A percentile compares a stretch with the other conserved stretches of the same genome.
These are phyloP conservation scores for Fusarium humuli DNA, from an alignment of 2,329 filamentous ascomycete species.

Conservation along the genomic window DNA sequence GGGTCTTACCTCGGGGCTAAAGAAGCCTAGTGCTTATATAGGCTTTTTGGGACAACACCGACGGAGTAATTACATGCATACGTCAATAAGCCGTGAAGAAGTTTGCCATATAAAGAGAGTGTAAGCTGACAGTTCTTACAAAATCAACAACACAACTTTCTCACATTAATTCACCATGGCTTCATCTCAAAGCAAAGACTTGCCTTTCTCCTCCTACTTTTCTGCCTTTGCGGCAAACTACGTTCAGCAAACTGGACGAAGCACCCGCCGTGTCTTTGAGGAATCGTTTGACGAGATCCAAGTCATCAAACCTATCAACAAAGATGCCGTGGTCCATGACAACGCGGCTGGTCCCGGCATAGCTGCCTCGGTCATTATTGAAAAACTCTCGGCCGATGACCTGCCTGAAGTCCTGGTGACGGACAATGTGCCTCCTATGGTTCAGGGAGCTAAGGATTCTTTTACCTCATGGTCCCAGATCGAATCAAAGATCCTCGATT, in stretches of 20 bases:
- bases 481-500: constrained; percentile 32
- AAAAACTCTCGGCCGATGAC: constrained; percentile 1
- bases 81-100: neutral
- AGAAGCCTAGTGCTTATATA: neutral
- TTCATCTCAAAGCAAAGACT: constrained; percentile 19
- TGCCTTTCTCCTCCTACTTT: constrained; percentile 42
- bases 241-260: constrained; percentile 46
- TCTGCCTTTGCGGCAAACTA: constrained; percentile 45
- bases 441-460: constrained; percentile 26
- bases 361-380: constrained; percentile 45
- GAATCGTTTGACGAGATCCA: constrained; percentile 32
- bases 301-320: constrained; percentile 30
- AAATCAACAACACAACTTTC: neutral
- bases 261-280: constrained; percentile 43
- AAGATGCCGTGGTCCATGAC: constrained; percentile 48
- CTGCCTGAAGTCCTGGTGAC: constrained; percentile 29
- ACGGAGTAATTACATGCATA: neutral
- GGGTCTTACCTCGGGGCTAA: neutral
- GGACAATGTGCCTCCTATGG: constrained; percentile 38
- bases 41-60: neutral
- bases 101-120: neutral
- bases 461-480: constrained; percentile 18
- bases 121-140: neutral
- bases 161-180: neutral
- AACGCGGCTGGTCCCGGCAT: constrained; percentile 51